Evolutionary conservation across 108 stramenopile genomes (phyloP).

Genomic region (Fistulifera solaris): DNA sequence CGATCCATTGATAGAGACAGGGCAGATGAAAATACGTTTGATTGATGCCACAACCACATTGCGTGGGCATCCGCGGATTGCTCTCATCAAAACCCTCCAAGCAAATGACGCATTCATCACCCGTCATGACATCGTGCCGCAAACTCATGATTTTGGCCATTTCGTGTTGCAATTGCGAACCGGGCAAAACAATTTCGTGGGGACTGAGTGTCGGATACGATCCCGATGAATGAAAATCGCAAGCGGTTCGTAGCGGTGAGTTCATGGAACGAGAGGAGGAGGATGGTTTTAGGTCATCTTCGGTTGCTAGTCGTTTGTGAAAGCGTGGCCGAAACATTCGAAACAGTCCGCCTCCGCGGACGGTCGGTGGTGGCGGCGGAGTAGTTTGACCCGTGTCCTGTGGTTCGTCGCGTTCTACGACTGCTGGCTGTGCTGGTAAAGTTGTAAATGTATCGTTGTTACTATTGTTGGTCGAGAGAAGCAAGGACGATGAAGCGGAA

Average conservation of each 20-base stretch:
- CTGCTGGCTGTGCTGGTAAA: neutral
- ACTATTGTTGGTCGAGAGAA: no score
- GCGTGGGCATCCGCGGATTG: slow-evolving; percentile 38
- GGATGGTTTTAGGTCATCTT: neutral
- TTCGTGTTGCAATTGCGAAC: slow-evolving; percentile 22
- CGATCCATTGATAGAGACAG: slow-evolving; percentile 40
- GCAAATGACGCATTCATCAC: slow-evolving; percentile 43
- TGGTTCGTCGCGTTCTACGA: neutral
- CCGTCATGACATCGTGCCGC: neutral
- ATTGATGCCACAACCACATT: slow-evolving; percentile 37
- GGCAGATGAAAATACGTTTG: slow-evolving; percentile 42
- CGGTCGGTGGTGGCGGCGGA: neutral
- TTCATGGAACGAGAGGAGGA: neutral
- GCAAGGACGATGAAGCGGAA: neutral
- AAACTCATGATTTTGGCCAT: slow-evolving; percentile 26
- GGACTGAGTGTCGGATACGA: slow-evolving; percentile 14
- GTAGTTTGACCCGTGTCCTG: neutral
- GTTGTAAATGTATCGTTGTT: no score
- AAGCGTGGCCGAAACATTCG: no score
- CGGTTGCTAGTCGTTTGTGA: no score
- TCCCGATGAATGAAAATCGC: slow-evolving; percentile 11
- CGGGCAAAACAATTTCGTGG: slow-evolving; percentile 30
- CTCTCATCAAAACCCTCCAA: slow-evolving; percentile 26
- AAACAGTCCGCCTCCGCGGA: neutral
- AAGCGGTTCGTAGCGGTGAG: slow-evolving; percentile 26